Base-by-base conservation (phyloP, 371 early-diverging fungal species). In the Lichtheimia ramosa region DNA sequence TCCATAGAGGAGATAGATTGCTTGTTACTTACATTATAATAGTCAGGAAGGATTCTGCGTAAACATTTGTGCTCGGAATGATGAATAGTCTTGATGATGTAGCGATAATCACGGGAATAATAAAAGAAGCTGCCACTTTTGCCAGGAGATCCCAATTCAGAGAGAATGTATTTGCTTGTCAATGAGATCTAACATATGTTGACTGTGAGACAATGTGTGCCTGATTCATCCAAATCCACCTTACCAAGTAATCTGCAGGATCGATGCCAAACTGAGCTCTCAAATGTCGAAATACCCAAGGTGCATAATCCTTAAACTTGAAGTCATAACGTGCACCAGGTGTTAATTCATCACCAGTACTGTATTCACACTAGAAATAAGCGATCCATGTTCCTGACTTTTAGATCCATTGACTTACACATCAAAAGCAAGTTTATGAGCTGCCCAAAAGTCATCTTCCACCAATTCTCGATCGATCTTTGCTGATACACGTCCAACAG, bases 241-340 rank as follows among this genome's bases (percentile, higher is more conserved):
- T 51, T 42, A 49, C 51, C 78, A 98, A 75, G 65, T 98, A 98
- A 55, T 98, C 97, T 16, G 92, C 91, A n/a, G 96, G 83, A 65
- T 95, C 93, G 27, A 98, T 88, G 42, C 87, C 82, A 70, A 96
- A 96, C 15, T 83, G 81, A 52, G 93, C 90, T 34, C 98, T 78
- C 53, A 97, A 80, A 59, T 84, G 73, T 43, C 96, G 87, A 68
- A 98, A 98, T 14, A 95, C 96, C 94, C 94, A 94, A 5, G 96
- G 97, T 6, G 96, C 93, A 71, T 97, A 97, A 71, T 98, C 98
- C 70, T 97, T 98, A 70, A 97, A 98, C 73, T 97, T 96, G 75
- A 97, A 98, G 62, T 97, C 97, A 73, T 97, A 97, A 59, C 89
- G 88, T 16, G 93, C 90, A 8, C 90, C 89, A 10, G 97, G 93